A percentile compares a stretch with the other conserved stretches of the same genome.
These are phyloP conservation scores for Apiospora koreana DNA, from an alignment of 2,329 filamentous ascomycete species.

Conservation along the genomic window DNA sequence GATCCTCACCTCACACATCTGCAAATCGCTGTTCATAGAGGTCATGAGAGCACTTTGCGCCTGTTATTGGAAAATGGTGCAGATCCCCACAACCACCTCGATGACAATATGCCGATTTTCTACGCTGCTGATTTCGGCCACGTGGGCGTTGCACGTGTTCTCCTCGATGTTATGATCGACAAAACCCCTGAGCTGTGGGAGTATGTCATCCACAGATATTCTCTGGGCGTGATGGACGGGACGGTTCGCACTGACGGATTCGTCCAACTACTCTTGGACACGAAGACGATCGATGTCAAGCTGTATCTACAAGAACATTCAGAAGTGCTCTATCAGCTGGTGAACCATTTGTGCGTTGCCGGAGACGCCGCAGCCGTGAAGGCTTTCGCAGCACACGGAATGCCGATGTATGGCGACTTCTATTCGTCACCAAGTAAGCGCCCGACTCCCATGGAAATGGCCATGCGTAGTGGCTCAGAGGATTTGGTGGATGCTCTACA, in stretches of 20 bases:
- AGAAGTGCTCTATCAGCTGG: neutral
- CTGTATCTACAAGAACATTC: neutral
- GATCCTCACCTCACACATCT: neutral
- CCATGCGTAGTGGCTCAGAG: fast-evolving
- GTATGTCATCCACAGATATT: neutral
- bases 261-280: neutral
- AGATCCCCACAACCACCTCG: too few relatives aligned
- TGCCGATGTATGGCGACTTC: neutral
- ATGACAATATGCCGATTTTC: fast-evolving
- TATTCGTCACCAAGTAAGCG: neutral
- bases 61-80: neutral
- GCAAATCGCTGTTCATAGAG: neutral
- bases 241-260: neutral
- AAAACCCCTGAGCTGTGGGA: neutral
- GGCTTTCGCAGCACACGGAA: neutral
- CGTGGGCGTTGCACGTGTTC: neutral
- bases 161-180: neutral
- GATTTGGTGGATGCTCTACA: neutral
- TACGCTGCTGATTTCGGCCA: neutral
- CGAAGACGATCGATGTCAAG: neutral
- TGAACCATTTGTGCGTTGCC: neutral
- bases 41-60: neutral
- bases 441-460: neutral
- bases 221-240: neutral
- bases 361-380: neutral